These are phyloP conservation scores for Brassica cretica DNA, from an alignment of 345 rosid genomes.

Conservation along the genomic window DNA sequence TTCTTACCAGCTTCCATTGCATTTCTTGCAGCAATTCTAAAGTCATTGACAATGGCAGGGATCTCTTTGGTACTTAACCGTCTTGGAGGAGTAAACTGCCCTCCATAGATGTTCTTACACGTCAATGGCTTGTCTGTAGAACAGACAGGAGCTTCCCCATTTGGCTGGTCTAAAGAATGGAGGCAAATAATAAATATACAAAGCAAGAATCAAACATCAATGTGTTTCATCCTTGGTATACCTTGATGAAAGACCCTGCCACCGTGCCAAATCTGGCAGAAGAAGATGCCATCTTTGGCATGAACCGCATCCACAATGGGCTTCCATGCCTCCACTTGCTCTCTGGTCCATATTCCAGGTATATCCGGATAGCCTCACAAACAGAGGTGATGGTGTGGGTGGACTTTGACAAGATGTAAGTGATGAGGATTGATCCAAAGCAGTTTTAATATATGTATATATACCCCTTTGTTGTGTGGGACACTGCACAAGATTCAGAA, in stretches of 20 bases:
- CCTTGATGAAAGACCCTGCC: background rate
- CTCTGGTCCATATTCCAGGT: slow-evolving; percentile 21
- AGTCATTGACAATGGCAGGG: background rate
- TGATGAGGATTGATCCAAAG: background rate
- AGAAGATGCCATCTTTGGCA: slow-evolving; percentile 43
- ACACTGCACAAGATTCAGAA: slow-evolving; percentile 53
- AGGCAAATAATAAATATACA: background rate
- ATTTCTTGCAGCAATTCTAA: background rate
- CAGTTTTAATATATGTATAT: background rate
- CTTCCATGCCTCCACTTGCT: slow-evolving; percentile 80
- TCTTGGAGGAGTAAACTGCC: background rate
- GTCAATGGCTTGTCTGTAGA: background rate
- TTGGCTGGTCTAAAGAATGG: background rate
- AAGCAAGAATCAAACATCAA: no score
- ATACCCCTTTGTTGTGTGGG: slow-evolving; percentile 55
- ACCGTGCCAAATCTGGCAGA: background rate
- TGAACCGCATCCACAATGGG: slow-evolving; percentile 76
- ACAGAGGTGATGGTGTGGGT: background rate
- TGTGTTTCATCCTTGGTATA: background rate
- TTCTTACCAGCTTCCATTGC: background rate
- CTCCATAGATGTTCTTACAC: background rate
- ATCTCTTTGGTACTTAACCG: background rate
- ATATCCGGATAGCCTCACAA: background rate
- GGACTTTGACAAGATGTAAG: background rate
- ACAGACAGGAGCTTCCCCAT: background rate